Conservation (phyloP, 805 yeast genomes). For the Wickerhamia fluorescens region DNA sequence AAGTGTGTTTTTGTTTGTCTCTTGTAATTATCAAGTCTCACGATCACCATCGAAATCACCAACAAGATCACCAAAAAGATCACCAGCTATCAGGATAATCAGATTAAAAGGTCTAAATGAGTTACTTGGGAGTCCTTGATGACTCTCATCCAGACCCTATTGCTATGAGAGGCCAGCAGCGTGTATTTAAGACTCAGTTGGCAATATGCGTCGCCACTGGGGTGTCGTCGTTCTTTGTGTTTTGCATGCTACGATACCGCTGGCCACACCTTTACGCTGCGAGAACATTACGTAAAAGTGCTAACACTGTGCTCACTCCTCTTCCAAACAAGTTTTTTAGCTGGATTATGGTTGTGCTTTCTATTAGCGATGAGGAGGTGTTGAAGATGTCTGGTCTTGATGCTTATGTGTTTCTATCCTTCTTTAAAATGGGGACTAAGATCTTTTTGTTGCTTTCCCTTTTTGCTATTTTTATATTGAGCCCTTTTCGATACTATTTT, state of each 20-base stretch:
- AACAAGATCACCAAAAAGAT: too few species aligned
- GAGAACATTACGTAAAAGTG: constrained; percentile 41
- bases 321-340: constrained; percentile 32
- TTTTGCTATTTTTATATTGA: constrained; percentile 22
- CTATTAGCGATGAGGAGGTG: constrained; percentile 19
- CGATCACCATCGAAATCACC: too few species aligned
- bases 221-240: constrained; percentile 35
- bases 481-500: constrained; percentile 33
- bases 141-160: constrained; percentile 19
- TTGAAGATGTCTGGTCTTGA: constrained; percentile 19
- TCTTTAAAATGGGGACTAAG: constrained; percentile 27
- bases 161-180: constrained; percentile 41
- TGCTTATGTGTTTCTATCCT: constrained; percentile 31
- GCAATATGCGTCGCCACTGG: constrained; percentile 45
- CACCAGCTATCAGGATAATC: too few species aligned
- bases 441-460: constrained; percentile 14
- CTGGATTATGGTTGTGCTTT: constrained; percentile 19
- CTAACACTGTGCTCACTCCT: constrained; percentile 25
- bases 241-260: constrained; percentile 44
- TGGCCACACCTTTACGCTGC: constrained; percentile 56
- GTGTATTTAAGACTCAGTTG: constrained; percentile 53
- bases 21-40: too few species aligned
- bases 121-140: too few species aligned
- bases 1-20: too few species aligned
- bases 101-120: too few species aligned